Evolutionary conservation across 2,329 filamentous ascomycete species (phyloP).

Genomic region (Colletotrichum chlorophyti): DNA sequence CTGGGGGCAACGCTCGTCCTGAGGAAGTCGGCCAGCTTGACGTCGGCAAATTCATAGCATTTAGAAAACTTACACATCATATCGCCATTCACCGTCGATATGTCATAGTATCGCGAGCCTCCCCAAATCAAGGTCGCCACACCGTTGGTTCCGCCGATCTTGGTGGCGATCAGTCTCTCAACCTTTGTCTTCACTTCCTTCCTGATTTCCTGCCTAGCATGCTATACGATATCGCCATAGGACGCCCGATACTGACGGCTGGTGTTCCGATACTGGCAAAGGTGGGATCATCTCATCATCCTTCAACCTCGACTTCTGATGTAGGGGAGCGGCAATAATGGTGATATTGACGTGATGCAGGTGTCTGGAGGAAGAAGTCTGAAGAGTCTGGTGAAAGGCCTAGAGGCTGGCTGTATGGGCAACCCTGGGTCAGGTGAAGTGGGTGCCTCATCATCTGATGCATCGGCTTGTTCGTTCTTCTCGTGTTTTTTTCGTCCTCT

Average conservation of each 20-base stretch:
- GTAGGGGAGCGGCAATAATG: too few species aligned
- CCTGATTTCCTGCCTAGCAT: constrained; percentile 26
- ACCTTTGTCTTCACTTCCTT: constrained; percentile 13
- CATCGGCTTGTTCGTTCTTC: constrained; percentile 3
- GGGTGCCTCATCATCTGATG: background rate
- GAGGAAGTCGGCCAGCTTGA: too few species aligned
- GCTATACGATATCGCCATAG: constrained; percentile 27
- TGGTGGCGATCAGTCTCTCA: constrained; percentile 31
- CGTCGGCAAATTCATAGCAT: constrained; percentile 32
- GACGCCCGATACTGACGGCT: constrained; percentile 32
- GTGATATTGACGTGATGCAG: too few species aligned
- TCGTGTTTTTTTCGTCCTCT: constrained; percentile 24
- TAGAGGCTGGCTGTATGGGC: too few species aligned
- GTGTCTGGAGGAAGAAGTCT: too few species aligned
- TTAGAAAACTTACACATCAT: constrained; percentile 41
- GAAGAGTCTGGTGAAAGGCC: too few species aligned
- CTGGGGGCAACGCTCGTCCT: constrained; percentile 36
- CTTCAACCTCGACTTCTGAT: constrained; percentile 30
- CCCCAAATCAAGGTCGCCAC: constrained; percentile 47
- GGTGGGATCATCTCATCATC: constrained; percentile 32
- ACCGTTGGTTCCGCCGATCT: constrained; percentile 62
- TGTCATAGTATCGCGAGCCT: constrained; percentile 42
- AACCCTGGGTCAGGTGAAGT: too few species aligned
- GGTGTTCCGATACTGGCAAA: constrained; percentile 32
- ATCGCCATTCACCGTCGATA: constrained; percentile 44